Percentiles rank a stretch among this genome's conserved stretches.
phyloP scores from a whole-genome alignment of 208 protist genomes.

The Crithidia thermophila region DNA sequence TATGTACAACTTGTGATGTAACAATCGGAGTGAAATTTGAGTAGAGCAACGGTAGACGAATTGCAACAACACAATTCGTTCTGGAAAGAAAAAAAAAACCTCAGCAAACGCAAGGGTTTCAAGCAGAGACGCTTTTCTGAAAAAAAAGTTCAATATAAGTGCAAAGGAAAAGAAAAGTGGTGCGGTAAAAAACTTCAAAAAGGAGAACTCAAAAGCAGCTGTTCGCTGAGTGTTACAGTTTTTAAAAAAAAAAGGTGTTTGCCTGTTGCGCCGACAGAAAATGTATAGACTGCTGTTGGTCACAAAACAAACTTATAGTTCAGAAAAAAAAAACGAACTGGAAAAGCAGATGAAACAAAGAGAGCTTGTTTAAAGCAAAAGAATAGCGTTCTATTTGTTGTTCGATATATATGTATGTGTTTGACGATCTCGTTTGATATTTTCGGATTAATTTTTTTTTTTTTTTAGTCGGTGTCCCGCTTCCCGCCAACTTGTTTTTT shows the following conservation, averaged over 20 bases:
- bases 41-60: too few relatives aligned
- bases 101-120: too few relatives aligned
- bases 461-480: too few relatives aligned
- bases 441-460: neutral
- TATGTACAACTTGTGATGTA: too few relatives aligned
- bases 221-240: neutral
- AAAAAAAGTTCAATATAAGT: conserved; percentile 1
- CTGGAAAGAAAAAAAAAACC: neutral
- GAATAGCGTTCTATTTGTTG: neutral
- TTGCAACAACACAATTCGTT: conserved; percentile 21
- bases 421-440: neutral
- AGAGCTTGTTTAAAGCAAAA: neutral
- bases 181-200: neutral
- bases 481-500: too few relatives aligned
- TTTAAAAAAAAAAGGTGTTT: neutral
- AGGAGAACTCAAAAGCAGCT: neutral
- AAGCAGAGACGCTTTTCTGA: too few relatives aligned
- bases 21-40: too few relatives aligned
- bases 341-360: neutral
- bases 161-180: conserved; percentile 15
- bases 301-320: neutral
- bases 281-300: neutral
- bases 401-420: too few relatives aligned
- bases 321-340: neutral
- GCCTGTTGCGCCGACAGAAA: neutral